These are phyloP conservation scores for Malus sieversii DNA, from an alignment of 306 rosid genomes.

Conservation along the genomic window DNA sequence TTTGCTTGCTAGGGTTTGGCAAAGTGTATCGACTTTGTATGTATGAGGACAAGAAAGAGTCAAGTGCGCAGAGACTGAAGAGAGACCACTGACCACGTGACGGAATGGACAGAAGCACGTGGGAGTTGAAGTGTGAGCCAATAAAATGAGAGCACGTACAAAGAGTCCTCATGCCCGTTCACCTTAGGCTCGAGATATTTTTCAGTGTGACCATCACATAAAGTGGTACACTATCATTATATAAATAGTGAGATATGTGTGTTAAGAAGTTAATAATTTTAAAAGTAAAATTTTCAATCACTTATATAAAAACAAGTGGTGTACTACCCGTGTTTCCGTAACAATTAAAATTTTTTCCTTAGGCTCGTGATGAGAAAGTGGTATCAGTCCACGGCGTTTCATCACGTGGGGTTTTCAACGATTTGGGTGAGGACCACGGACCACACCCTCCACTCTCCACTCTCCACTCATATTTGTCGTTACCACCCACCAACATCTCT, in stretches of 20 bases:
- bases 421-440: neutral
- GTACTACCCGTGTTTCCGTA: no score
- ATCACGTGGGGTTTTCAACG: constrained; percentile 15
- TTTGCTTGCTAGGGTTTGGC: neutral
- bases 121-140: constrained; percentile 14
- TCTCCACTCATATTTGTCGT: neutral
- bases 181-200: neutral
- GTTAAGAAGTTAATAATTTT: no score
- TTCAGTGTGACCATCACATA: no score
- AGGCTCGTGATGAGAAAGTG: neutral
- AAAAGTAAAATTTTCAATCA: no score
- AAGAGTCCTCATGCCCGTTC: neutral
- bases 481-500: neutral
- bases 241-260: no score
- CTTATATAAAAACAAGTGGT: no score
- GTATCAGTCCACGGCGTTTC: neutral
- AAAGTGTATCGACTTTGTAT: neutral
- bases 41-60: neutral
- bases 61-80: neutral
- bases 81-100: constrained; percentile 20
- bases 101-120: constrained; percentile 12
- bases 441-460: neutral
- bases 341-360: no score
- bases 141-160: neutral
- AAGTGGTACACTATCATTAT: no score